Evolutionary conservation across 495 filamentous ascomycete species (phyloP), one percentile per base, ranked within the genome.

Genomic region (Annulohypoxylon moriforme): DNA sequence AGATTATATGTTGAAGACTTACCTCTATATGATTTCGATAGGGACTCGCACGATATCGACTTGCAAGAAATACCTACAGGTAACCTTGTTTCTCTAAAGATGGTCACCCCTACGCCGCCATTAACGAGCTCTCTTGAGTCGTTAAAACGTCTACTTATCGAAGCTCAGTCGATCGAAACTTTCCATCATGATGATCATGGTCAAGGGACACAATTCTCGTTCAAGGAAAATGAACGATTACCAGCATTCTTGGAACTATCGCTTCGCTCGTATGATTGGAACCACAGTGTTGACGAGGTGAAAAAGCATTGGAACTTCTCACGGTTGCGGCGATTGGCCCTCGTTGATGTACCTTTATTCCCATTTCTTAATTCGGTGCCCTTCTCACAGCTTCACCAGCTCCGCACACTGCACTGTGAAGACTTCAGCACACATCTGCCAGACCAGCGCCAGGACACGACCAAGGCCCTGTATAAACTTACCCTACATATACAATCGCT

Each of bases 201-300:
- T 8, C 73, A 78, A 53, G 75, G 76, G 2, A 76, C 70, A 11
- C 57, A 47, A 9, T 79, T 81, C 33, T 29, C 29, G 13, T 78
- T 81, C 9, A 46, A 56, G 4, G 67, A 11, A 3, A 55, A 50
- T 14, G 78, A 81, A 46, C 75, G 78, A 22, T 38, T 81, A 4
- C 78, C 78, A 3, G 60, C 78, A 7, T 73, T 80, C 2, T 44
- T 64, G 24, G 69, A 75, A 1, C 63, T 81, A 13, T 72, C 16
- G n/a, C 61, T 81, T 10, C 74, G 66, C 29, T 75, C 64, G 1
- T 81, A 81, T 46, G 67, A 80, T 56, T 81, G 79, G 79, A 73
- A 74, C 8, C 79, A 81, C 38, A 27, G 13, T 18, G 7, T 34
- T 0, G 64, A 55, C 7, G 67, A 25, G 0, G 77, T 77, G 20